A percentile compares a stretch with the other conserved stretches of the same genome.
Evolutionary conservation across 2,329 filamentous ascomycete genomes (phyloP).

Genomic region (Capronia coronata): DNA sequence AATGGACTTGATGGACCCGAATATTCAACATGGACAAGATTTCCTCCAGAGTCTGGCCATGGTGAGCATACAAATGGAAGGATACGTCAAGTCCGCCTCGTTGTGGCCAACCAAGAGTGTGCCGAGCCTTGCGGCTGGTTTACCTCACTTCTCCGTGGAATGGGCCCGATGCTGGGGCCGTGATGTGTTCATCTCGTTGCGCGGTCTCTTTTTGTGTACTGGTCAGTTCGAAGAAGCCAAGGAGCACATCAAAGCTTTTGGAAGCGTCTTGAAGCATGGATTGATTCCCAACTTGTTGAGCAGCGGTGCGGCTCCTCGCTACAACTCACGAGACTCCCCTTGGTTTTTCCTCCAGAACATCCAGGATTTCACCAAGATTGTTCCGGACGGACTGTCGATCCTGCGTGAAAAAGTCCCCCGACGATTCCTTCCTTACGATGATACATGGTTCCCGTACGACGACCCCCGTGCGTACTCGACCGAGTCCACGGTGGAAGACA

Average conservation of each 20-base stretch:
- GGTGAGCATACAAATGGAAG: conserved; percentile 86
- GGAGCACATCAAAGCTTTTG: conserved; percentile 91
- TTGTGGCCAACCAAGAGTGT: conserved; percentile 80
- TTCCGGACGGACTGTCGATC: conserved; percentile 66
- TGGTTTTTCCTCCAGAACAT: conserved; percentile 98
- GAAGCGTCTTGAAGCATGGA: conserved; percentile 92
- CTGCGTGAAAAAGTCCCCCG: conserved; percentile 71
- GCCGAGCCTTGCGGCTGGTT: conserved; percentile 79
- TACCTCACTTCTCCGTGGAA: conserved; percentile 87
- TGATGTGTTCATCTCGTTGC: conserved; percentile 92
- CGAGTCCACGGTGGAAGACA: conserved; percentile 74
- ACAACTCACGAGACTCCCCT: conserved; percentile 91
- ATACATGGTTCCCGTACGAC: conserved; percentile 81
- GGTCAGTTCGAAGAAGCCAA: conserved; percentile 81
- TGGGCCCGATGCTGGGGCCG: conserved; percentile 98
- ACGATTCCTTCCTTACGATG: conserved; percentile 89
- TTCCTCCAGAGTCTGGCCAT: conserved; percentile 85
- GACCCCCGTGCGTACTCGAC: conserved; percentile 80
- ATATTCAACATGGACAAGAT: conserved; percentile 72
- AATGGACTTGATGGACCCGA: conserved; percentile 69
- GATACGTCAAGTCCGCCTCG: conserved; percentile 81
- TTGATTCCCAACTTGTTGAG: conserved; percentile 95
- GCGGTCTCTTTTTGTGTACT: conserved; percentile 85
- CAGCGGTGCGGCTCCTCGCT: conserved; percentile 76
- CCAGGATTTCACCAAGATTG: conserved; percentile 82